Conservation (phyloP, 176 grass and related monocot genomes). For the Oropetium thomaeum region DNA sequence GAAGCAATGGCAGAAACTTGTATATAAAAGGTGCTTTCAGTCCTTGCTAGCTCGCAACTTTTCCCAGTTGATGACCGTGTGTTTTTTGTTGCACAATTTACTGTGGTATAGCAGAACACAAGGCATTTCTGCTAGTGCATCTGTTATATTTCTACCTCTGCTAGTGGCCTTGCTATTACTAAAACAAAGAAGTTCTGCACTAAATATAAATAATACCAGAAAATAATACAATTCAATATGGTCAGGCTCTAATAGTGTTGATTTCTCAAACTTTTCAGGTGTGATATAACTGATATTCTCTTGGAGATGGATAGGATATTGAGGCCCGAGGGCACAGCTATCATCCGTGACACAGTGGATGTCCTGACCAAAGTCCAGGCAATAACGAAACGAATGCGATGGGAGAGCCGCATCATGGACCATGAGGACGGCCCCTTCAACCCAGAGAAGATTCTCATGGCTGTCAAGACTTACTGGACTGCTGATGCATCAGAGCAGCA, state of each 20-base stretch:
- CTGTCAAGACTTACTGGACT: constrained; percentile 89
- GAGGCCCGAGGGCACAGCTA: constrained; percentile 76
- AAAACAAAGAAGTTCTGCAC: not conserved
- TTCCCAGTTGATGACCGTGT: not conserved
- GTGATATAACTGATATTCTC: constrained; percentile 82
- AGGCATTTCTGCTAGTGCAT: not conserved
- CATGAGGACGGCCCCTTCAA: constrained; percentile 88
- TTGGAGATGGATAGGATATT: constrained; percentile 99
- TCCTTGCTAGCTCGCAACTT: constrained; percentile 16
- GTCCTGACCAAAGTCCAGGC: constrained; percentile 85
- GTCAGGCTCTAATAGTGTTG: not conserved
- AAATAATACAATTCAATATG: not conserved
- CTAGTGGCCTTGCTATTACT: not conserved
- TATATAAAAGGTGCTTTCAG: not conserved
- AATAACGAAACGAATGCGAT: constrained; percentile 72
- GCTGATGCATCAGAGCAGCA: constrained; percentile 39
- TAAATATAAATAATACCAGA: not conserved
- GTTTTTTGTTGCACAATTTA: not conserved
- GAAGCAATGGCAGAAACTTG: not conserved
- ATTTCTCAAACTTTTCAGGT: constrained; percentile 55
- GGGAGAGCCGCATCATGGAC: constrained; percentile 85
- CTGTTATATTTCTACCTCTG: constrained; percentile 2
- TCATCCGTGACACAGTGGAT: constrained; percentile 80
- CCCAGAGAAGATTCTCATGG: constrained; percentile 81
- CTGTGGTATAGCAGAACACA: not conserved